Base-by-base conservation (phyloP, 306 rosid species). In the Dryas alaskensis region DNA sequence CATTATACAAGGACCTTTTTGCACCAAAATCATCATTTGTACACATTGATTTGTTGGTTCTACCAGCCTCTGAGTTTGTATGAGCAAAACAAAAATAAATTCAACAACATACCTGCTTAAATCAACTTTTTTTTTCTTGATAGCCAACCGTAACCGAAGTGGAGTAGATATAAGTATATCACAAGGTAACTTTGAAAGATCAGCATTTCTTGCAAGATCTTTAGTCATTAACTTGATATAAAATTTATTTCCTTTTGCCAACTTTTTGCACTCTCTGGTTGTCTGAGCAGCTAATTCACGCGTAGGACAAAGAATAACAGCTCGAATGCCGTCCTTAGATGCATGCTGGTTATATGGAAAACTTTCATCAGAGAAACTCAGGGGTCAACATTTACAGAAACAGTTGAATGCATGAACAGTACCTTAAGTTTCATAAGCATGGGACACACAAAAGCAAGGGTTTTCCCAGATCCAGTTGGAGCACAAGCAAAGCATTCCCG, bases 401-500 rank as follows among this genome's bases (percentile, higher is more conserved):
- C 16, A 61, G 47, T 25, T 51, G 7, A 76, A 79, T 76, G 72
- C 7, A 60, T 17, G 40, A 80, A 51, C 14, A 80, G 68, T 86
- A 89, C 99, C 99, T 89, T 86, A 39, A 94, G 96, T 78, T 86
- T 94, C 85, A 94, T 88, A 66, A 94, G 96, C 89, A 92, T 87
- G 51, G 99, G 99, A 69, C 88, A 90, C 51, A 88, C 90, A 79
- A 94, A 94, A 51, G 95, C 97, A 79, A 94, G 73, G 70, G 97
- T 94, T 84, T 94, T 94, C 45, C 99, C 99, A 57, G 99, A 92
- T 25, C 99, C 99, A 22, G 99, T 92, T 31, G 99, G 99, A 67
- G 99, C 99, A 79, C 97, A 94, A 10, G 97, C 92, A 89, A 94
- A 94, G 86, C 99, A 94, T 82, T 94, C 97, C 49, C 92, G 91